Conservation (phyloP, 2,329 filamentous ascomycete genomes). For the Penicillium verrucosum region DNA sequence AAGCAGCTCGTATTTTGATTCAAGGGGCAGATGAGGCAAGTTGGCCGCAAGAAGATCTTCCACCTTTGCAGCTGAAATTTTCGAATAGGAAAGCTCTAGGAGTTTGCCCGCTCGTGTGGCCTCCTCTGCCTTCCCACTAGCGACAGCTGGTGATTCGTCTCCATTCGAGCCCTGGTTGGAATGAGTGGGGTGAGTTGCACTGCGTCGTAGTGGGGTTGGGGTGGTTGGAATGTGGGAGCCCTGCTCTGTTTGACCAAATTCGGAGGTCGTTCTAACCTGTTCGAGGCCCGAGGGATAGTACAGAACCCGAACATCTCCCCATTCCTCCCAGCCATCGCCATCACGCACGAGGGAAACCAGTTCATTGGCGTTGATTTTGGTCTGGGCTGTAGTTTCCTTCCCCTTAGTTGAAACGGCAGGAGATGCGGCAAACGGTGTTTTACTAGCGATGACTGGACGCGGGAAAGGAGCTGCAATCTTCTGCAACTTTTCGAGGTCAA, state of each 20-base stretch:
- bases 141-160: constrained; percentile 53
- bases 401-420: constrained; percentile 62
- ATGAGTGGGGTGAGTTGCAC: constrained; percentile 57
- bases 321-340: constrained; percentile 63
- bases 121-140: constrained; percentile 38
- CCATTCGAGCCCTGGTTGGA: constrained; percentile 45
- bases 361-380: constrained; percentile 73
- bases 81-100: constrained; percentile 61
- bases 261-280: constrained; percentile 32
- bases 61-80: constrained; percentile 39
- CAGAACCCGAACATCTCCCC: constrained; percentile 73
- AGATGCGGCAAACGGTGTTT: constrained; percentile 50
- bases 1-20: constrained; percentile 78
- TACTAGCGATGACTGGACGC: constrained; percentile 60
- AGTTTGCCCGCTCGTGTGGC: constrained; percentile 47
- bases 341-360: constrained; percentile 70
- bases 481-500: constrained; percentile 73
- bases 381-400: constrained; percentile 65
- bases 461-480: constrained; percentile 79
- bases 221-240: constrained; percentile 59
- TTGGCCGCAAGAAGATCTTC: constrained; percentile 41
- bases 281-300: constrained; percentile 62
- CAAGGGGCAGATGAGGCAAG: constrained; percentile 64
- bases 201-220: constrained; percentile 72
- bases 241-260: constrained; percentile 28